phyloP scores from a whole-genome alignment of 352 stramenopile species.

The Phytophthora idaei region DNA sequence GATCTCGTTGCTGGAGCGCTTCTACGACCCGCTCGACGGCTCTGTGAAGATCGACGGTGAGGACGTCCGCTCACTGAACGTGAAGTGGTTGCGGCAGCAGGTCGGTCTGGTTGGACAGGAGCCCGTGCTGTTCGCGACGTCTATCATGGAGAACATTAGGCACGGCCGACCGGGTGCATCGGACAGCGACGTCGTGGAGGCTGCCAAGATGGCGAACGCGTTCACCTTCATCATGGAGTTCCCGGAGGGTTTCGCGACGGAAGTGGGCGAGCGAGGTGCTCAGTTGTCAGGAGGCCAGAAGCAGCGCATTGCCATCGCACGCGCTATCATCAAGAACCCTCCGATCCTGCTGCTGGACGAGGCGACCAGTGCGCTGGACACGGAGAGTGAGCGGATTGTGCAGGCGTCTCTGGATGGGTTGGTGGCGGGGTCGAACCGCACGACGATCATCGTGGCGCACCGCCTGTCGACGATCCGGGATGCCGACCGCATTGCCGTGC shows the following conservation, averaged over 20 bases:
- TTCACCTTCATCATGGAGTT: not conserved
- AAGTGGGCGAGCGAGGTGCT: constrained; percentile 1
- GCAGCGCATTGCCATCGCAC: not conserved
- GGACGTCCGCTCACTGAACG: not conserved
- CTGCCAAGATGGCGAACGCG: constrained; percentile 1
- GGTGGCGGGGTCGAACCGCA: not conserved
- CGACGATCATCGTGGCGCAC: not conserved
- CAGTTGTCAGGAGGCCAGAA: not conserved
- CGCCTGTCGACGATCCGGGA: not conserved
- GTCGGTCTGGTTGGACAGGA: not conserved
- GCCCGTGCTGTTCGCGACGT: not conserved
- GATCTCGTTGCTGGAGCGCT: not conserved
- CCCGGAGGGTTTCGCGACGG: not conserved
- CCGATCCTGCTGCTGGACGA: not conserved
- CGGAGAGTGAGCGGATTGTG: not conserved
- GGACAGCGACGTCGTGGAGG: not conserved
- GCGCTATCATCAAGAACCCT: constrained; percentile 1
- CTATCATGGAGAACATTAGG: not conserved
- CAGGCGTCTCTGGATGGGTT: not conserved
- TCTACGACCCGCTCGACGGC: not conserved
- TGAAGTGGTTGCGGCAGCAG: not conserved
- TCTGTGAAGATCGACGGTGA: not conserved
- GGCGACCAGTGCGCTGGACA: not conserved
- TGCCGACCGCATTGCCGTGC: not conserved
- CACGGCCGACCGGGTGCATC: not conserved